Conservation (phyloP, 768 basidiomycete genomes). For the Tylopilus rubrobrunneus region DNA sequence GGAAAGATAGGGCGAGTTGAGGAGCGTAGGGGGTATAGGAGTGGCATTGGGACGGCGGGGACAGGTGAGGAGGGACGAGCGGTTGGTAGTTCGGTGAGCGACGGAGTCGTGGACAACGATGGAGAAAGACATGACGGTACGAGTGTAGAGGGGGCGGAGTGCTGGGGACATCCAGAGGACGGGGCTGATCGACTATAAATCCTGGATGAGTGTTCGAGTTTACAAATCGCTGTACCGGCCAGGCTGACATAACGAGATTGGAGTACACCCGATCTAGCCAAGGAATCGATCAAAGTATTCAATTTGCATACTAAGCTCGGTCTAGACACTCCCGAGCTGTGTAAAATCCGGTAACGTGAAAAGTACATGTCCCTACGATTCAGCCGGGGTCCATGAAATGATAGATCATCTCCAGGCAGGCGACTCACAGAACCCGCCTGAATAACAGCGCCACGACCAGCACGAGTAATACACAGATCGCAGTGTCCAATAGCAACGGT, state of each 20-base stretch:
- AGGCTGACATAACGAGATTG: slow-evolving; percentile 26
- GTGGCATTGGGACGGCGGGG: slow-evolving; percentile 30
- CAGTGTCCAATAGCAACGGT: slow-evolving; percentile 66
- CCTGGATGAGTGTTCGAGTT: slow-evolving; percentile 10
- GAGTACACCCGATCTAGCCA: slow-evolving; percentile 10
- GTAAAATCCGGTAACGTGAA: slow-evolving; percentile 9
- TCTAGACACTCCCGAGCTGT: slow-evolving; percentile 23
- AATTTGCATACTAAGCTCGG: slow-evolving; percentile 14
- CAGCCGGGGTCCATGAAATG: slow-evolving; percentile 10
- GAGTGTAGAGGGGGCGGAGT: neutral
- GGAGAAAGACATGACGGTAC: slow-evolving; percentile 14
- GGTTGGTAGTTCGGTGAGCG: slow-evolving; percentile 7
- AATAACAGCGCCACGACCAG: slow-evolving; percentile 66
- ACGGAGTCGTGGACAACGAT: slow-evolving; percentile 13
- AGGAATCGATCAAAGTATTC: slow-evolving; percentile 19
- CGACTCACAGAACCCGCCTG: slow-evolving; percentile 46
- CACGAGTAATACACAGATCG: slow-evolving; percentile 69
- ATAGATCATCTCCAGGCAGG: slow-evolving; percentile 21
- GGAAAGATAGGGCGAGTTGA: slow-evolving; percentile 51
- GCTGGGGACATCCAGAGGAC: slow-evolving; percentile 9
- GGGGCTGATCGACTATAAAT: slow-evolving; percentile 14
- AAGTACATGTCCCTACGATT: slow-evolving; percentile 15
- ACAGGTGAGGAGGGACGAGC: slow-evolving; percentile 18
- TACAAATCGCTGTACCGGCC: slow-evolving; percentile 23
- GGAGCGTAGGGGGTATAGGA: slow-evolving; percentile 59